Conservation (phyloP, 441 rosid genomes). For the Populus trichocarpa region DNA sequence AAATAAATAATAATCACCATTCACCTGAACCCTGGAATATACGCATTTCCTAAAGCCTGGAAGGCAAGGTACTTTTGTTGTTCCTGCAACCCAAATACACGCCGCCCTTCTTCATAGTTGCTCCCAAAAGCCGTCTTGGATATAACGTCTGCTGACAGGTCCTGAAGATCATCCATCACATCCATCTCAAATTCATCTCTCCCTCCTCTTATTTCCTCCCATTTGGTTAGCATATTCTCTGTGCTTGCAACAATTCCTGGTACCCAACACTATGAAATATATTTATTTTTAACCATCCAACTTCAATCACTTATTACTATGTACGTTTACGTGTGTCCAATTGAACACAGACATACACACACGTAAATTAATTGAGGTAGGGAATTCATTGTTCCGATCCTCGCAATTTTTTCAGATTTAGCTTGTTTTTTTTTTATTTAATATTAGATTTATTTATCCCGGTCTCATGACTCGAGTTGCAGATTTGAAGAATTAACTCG, state of each 20-base stretch:
- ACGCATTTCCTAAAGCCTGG: conserved; percentile 50
- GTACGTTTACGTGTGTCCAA: neutral
- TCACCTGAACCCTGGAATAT: conserved; percentile 84
- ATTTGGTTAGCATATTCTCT: conserved; percentile 43
- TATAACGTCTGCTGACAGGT: conserved; percentile 61
- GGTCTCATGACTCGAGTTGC: accelerated
- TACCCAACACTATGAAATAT: conserved; percentile 52
- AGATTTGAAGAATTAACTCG: too few species aligned
- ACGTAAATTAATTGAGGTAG: too few species aligned
- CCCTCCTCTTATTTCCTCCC: conserved; percentile 52
- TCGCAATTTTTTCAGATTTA: too few species aligned
- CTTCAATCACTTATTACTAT: neutral
- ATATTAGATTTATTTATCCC: too few species aligned
- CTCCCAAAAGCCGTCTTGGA: conserved; percentile 87
- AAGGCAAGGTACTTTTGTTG: conserved; percentile 55
- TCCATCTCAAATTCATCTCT: conserved; percentile 43
- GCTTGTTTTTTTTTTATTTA: too few species aligned
- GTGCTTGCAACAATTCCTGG: conserved; percentile 58
- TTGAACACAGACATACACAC: neutral
- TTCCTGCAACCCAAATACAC: conserved; percentile 63
- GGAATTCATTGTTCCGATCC: too few species aligned
- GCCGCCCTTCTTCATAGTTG: conserved; percentile 70
- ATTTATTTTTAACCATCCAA: neutral
- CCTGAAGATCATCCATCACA: conserved; percentile 51
- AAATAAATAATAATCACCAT: conserved; percentile 17